These are phyloP conservation scores for Podila epicladia DNA, from an alignment of 192 early-diverging fungal species.

Conservation along the genomic window DNA sequence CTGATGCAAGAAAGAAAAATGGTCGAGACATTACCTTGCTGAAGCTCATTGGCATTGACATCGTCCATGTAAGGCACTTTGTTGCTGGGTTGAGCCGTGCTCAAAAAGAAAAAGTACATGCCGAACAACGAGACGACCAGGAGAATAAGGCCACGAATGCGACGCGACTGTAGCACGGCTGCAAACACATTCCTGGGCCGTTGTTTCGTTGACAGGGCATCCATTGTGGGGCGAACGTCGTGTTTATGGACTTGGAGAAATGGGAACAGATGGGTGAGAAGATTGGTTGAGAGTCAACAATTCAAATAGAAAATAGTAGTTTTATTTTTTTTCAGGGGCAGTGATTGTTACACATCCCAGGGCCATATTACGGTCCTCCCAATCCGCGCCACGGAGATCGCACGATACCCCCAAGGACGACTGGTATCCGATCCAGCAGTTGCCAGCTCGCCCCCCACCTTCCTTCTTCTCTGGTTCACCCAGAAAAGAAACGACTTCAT, in stretches of 20 bases:
- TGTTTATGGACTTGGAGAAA: background rate
- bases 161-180: constrained; percentile 21
- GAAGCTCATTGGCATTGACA: background rate
- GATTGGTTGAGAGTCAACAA: background rate
- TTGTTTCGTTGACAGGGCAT: constrained; percentile 30
- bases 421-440: constrained; percentile 62
- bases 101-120: constrained; percentile 27
- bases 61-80: background rate
- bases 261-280: background rate
- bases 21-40: background rate
- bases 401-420: constrained; percentile 40
- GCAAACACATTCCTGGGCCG: constrained; percentile 11
- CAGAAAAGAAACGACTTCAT: constrained; percentile 50
- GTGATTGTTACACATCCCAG: constrained; percentile 12
- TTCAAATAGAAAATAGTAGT: background rate
- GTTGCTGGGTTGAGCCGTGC: background rate
- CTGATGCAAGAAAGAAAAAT: background rate
- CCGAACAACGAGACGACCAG: constrained; percentile 8
- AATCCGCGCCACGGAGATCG: constrained; percentile 56
- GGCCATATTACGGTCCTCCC: constrained; percentile 59
- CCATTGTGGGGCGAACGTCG: constrained; percentile 6
- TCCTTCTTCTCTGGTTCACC: constrained; percentile 60
- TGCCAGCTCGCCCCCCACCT: constrained; percentile 51
- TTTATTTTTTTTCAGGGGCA: background rate
- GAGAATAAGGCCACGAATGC: constrained; percentile 19